Evolutionary conservation across 768 basidiomycete genomes (phyloP).

Genomic region (Mycena sanguinolenta): DNA sequence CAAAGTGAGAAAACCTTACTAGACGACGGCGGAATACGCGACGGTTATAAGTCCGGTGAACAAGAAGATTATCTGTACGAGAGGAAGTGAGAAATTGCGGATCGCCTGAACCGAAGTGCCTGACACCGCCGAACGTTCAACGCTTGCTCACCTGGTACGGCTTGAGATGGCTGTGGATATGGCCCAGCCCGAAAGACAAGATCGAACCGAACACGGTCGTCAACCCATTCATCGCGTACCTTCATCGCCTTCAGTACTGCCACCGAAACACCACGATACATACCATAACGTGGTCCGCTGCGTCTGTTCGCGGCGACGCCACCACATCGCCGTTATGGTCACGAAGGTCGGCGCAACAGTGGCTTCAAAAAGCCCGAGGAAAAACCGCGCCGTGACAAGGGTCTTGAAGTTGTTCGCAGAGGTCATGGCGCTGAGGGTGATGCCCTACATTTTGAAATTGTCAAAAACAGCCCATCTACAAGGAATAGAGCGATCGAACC

Average conservation of each 20-base stretch:
- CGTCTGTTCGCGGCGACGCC: conserved; percentile 37
- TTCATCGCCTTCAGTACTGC: too few species aligned
- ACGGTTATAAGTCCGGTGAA: conserved; percentile 35
- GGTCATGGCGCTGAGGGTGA: conserved; percentile 34
- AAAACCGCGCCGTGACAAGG: conserved; percentile 34
- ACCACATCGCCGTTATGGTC: conserved; percentile 41
- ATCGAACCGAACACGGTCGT: conserved; percentile 27
- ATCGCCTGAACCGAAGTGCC: too few species aligned
- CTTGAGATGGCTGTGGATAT: conserved; percentile 30
- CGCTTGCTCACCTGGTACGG: conserved; percentile 29
- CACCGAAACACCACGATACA: too few species aligned
- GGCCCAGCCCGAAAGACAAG: conserved; percentile 33
- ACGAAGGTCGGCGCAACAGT: conserved; percentile 35
- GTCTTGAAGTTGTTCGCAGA: conserved; percentile 29
- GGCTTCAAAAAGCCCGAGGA: conserved; percentile 37
- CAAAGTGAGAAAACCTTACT: not conserved
- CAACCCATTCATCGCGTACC: too few species aligned
- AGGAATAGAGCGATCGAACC: conserved; percentile 33
- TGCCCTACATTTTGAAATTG: conserved; percentile 11
- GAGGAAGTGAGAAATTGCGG: too few species aligned
- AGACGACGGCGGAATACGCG: conserved; percentile 32
- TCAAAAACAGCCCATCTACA: not conserved
- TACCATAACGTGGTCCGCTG: conserved; percentile 33
- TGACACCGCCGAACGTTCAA: too few species aligned
- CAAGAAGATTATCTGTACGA: conserved; percentile 33